A percentile compares a stretch with the other conserved stretches of the same genome.
phyloP scores from a whole-genome alignment of 1,284 basidiomycete genomes.

The Anthracocystis setariae region DNA sequence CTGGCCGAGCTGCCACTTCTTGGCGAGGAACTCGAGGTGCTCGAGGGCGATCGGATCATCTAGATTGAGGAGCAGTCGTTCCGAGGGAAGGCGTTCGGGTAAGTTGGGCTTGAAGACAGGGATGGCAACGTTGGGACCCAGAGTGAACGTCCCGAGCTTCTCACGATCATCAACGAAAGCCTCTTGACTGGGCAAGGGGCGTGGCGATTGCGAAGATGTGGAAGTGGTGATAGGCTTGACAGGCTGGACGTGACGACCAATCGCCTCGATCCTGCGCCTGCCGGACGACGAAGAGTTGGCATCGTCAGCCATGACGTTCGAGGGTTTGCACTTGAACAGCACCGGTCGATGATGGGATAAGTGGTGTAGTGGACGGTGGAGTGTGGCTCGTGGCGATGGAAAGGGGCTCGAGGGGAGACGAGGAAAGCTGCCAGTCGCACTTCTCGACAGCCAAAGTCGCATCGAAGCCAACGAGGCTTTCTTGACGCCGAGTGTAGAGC shows the following conservation, averaged over 20 bases:
- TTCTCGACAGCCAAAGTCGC: constrained; percentile 16
- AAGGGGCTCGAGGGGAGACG: neutral
- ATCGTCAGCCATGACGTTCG: constrained; percentile 27
- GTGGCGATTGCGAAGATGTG: constrained; percentile 14
- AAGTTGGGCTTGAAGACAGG: constrained; percentile 59
- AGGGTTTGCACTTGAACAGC: neutral
- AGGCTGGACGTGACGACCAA: constrained; percentile 40
- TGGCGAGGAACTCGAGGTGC: constrained; percentile 65
- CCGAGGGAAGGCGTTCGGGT: constrained; percentile 52
- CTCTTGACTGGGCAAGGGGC: constrained; percentile 12
- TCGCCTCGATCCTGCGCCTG: constrained; percentile 36
- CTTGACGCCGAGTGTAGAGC: neutral
- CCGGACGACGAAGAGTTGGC: constrained; percentile 23
- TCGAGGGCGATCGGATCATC: constrained; percentile 63
- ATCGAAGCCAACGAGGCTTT: constrained; percentile 15
- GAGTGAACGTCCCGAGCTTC: constrained; percentile 56
- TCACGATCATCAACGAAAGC: constrained; percentile 32
- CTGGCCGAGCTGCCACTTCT: constrained; percentile 66
- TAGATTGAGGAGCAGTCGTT: constrained; percentile 60
- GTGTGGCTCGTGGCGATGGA: neutral
- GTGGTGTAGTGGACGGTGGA: neutral
- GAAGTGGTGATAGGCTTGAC: constrained; percentile 36
- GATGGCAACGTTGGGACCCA: constrained; percentile 63
- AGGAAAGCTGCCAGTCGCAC: constrained; percentile 8
- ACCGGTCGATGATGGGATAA: neutral